Evolutionary conservation across 352 stramenopile genomes (phyloP).

Genomic region (Albugo candida): DNA sequence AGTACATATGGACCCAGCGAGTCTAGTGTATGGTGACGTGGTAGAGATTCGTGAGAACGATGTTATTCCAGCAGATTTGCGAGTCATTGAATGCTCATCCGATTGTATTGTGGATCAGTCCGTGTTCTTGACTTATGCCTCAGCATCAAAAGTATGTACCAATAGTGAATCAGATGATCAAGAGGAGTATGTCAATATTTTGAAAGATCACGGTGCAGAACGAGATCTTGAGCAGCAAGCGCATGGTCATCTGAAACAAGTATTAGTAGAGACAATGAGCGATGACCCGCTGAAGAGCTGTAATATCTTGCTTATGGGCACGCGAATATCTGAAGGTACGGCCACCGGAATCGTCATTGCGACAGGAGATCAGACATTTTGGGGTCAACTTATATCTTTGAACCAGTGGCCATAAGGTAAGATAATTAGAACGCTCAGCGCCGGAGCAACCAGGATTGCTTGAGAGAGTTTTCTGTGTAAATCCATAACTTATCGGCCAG

Average conservation of each 20-base stretch:
- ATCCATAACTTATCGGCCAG: no score
- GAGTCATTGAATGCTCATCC: conserved; percentile 53
- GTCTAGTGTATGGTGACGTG: conserved; percentile 84
- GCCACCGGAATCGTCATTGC: conserved; percentile 48
- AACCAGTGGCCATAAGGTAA: conserved; percentile 27
- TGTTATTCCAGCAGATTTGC: conserved; percentile 76
- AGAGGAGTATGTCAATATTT: neutral
- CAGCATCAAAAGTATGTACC: no score
- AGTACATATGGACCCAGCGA: conserved; percentile 81
- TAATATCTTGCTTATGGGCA: conserved; percentile 62
- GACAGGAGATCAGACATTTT: conserved; percentile 50
- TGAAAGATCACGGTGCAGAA: neutral
- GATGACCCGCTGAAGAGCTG: conserved; percentile 17
- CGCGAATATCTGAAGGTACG: conserved; percentile 22
- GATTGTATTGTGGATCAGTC: conserved; percentile 59
- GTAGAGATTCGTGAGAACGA: conserved; percentile 80
- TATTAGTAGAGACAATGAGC: conserved; percentile 11
- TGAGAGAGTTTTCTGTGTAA: no score
- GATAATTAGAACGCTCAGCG: neutral
- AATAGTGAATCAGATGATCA: conserved; percentile 5
- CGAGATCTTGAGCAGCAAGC: neutral
- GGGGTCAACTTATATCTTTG: conserved; percentile 33
- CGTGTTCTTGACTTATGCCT: neutral
- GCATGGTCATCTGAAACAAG: conserved; percentile 13
- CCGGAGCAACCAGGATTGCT: no score